Evolutionary conservation across 129 eudicot genomes (phyloP), one percentile per base, ranked within the genome.

Genomic region (Centrapalus pauciflorus): DNA sequence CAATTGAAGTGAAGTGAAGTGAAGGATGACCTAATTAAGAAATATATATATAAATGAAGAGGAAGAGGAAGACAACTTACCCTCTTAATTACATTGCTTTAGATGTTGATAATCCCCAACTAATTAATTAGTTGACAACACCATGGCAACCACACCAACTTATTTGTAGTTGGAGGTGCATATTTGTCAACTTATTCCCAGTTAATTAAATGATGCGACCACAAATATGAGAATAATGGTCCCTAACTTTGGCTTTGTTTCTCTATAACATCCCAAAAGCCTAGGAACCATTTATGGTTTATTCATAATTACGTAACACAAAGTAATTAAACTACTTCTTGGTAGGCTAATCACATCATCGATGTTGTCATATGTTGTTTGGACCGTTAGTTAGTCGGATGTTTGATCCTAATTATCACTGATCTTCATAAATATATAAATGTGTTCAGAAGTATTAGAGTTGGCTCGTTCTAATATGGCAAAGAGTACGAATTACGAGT

Each of bases 11-110:
- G 25, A 29, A 9, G 5, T 73, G 72, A 64, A 64, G 59, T 64
- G 78, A 73, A 64, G 57, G 78, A 23, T 29, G 66, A 64, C 78
- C 78, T 45, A 70, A 70, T 8, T n/a, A 28, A 27, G 13, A 27
- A 17, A 26, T 20, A 19, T 27, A 11, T 37, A 24, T 38, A 40
- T 38, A 40, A 38, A 43, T 41, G n/a, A 28, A 26, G 72, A 55
- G 58, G 72, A 73, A 63, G 58, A 65, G 58, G 72, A 73, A 63
- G 58, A 65, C 67, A 64, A 74, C 73, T 74, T 74, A 55, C 23
- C 67, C 61, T 74, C 33, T 11, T 74, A 74, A 74, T 58, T 16
- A 56, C 54, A 19, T 74, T 74, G 73, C 79, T 74, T 74, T 41
- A 55, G 73, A 74, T 74, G 61, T 57, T 57, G 61, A 55, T 24